phyloP scores from a whole-genome alignment of 1,284 basidiomycete genomes.

The Ustilago sp. region DNA sequence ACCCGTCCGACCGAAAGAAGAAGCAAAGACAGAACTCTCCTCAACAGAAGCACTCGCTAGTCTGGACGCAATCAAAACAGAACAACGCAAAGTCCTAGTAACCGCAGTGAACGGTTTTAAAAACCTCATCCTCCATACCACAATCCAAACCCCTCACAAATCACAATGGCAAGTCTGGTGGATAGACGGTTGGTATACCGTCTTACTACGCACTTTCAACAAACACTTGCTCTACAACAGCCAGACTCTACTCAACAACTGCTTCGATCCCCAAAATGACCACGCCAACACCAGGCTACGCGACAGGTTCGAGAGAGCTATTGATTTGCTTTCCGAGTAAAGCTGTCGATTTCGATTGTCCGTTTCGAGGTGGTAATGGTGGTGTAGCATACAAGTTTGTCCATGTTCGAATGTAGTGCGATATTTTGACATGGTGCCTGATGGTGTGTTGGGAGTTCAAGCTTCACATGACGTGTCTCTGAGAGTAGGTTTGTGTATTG shows the following conservation, averaged over 20 bases:
- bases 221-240: conserved; percentile 54
- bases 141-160: background rate
- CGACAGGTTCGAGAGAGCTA: conserved; percentile 29
- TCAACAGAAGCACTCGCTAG: conserved; percentile 46
- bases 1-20: conserved; percentile 30
- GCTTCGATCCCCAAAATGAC: conserved; percentile 28
- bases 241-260: conserved; percentile 50
- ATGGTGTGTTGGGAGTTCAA: no score
- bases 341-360: no score
- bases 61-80: conserved; percentile 61
- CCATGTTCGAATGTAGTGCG: no score
- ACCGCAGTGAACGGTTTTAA: conserved; percentile 51
- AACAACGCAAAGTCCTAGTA: conserved; percentile 67
- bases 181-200: conserved; percentile 59
- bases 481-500: background rate
- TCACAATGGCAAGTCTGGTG: conserved; percentile 63
- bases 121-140: conserved; percentile 16
- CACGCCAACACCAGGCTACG: background rate
- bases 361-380: no score
- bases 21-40: conserved; percentile 21
- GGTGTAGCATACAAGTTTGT: no score
- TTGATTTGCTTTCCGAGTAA: conserved; percentile 43
- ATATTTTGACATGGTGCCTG: no score
- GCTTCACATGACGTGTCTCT: no score
- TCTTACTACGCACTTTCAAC: conserved; percentile 50